phyloP scores from a whole-genome alignment of 106 monocot genomes.

The Dioscorea dumetorum region DNA sequence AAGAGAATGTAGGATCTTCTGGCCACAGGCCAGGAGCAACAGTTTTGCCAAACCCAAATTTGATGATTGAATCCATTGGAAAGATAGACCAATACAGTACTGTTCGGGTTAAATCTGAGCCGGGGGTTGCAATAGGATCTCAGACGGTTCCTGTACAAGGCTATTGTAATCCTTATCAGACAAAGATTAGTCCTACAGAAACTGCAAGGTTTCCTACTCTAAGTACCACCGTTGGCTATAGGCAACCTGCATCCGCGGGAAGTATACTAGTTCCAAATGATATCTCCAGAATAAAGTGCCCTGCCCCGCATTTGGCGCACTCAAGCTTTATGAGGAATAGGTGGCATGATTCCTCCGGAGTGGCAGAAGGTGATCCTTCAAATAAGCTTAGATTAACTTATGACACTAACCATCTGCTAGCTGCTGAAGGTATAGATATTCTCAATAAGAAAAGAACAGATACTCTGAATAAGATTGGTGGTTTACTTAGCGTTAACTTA shows the following conservation, averaged over 20 bases:
- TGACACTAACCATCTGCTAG: constrained; percentile 73
- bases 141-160: constrained; percentile 25
- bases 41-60: too few species aligned
- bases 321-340: constrained; percentile 51
- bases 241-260: constrained; percentile 22
- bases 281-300: constrained; percentile 46
- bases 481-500: constrained; percentile 63
- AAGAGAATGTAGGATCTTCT: constrained; percentile 23
- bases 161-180: constrained; percentile 43
- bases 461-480: constrained; percentile 63
- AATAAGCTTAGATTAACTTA: constrained; percentile 62
- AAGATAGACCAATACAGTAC: too few species aligned
- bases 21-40: constrained; percentile 16
- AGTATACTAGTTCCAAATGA: constrained; percentile 26
- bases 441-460: constrained; percentile 72
- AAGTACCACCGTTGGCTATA: constrained; percentile 11
- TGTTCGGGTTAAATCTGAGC: too few species aligned
- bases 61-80: too few species aligned
- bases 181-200: constrained; percentile 25
- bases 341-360: constrained; percentile 47
- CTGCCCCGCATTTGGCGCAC: constrained; percentile 90
- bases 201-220: neutral
- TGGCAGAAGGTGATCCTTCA: constrained; percentile 26
- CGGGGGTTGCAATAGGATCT: too few species aligned
- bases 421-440: constrained; percentile 54